Evolutionary conservation across 1,284 basidiomycete genomes (phyloP), one percentile per base, ranked within the genome.

Genomic region (Tylopilus sp.): DNA sequence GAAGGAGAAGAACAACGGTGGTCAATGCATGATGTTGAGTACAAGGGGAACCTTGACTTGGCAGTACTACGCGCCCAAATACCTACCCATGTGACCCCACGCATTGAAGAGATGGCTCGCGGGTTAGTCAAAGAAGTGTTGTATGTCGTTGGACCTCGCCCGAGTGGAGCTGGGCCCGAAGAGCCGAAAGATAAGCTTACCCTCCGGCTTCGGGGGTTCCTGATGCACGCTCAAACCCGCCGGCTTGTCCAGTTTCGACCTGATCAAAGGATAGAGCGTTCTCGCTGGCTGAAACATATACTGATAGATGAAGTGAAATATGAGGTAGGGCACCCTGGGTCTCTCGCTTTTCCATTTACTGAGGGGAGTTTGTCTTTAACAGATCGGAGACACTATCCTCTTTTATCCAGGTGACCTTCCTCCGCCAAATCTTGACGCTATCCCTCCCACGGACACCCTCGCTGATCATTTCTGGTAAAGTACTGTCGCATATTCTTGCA

Each of bases 401-500:
- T 65, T 79, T 18, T 73, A 73, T 12, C 72, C 71, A 25, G 74
- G 73, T 48, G 57, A 6, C 52, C 59, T 2, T 54, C 63, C 33
- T 55, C 55, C 67, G 6, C 68, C 58, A 2, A 50, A 67, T 36
- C 62, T 65, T 2, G 49, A 60, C 1, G 60, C 71, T 15, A 53
- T 78, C 0, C 68, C 72, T 4, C 47, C 55, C 2, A 59, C 66
- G 9, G 71, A 71, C 21, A 71, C 64, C 11, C 61, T 83, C 6
- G 69, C 73, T 0, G 69, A 82, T 52, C 81, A 76, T 56, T 86
- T 85, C 58, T 87, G 84, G 84, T 85, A 59, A 38, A 18, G 23
- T 4, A 19, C 31, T 18, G 0, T 37, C 1, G 1, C 2, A 21
- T 34, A 13, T 29, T 16, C n/a, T 44, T 25, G 26, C 7, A 37